Percentiles rank a stretch among this genome's conserved stretches.
phyloP scores from a whole-genome alignment of 768 basidiomycete species.

The Astraeus odoratus region DNA sequence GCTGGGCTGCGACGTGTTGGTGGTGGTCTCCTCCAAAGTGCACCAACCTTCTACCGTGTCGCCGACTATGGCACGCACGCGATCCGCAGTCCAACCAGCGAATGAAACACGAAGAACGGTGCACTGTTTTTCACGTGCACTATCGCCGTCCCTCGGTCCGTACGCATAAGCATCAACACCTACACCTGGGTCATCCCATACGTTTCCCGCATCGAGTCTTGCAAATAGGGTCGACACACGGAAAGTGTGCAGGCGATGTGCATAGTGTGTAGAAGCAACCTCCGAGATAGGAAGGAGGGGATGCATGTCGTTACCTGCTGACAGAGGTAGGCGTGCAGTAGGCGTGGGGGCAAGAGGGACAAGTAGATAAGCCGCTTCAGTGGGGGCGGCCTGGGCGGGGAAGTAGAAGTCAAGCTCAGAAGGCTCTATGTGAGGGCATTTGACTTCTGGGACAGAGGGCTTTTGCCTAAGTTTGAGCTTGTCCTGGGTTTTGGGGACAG shows the following conservation, averaged over 20 bases:
- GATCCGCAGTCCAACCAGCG: constrained; percentile 61
- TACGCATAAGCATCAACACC: constrained; percentile 58
- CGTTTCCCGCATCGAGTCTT: constrained; percentile 59
- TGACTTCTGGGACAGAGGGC: constrained; percentile 2
- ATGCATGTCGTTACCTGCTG: constrained; percentile 16
- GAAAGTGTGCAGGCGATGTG: constrained; percentile 49
- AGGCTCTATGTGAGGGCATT: constrained; percentile 17
- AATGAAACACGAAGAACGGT: constrained; percentile 66
- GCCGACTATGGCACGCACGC: constrained; percentile 63
- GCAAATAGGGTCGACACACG: constrained; percentile 65
- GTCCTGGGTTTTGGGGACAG: constrained; percentile 18
- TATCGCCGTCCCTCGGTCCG: constrained; percentile 30
- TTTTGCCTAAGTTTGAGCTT: constrained; percentile 22
- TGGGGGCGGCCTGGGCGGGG: constrained; percentile 25
- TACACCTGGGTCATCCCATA: constrained; percentile 48
- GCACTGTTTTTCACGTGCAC: constrained; percentile 43
- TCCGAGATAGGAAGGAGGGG: constrained; percentile 48
- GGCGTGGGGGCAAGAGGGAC: constrained; percentile 76
- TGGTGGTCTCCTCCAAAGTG: constrained; percentile 49
- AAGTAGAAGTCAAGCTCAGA: constrained; percentile 60
- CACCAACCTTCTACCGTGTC: constrained; percentile 74
- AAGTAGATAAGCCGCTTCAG: constrained; percentile 59
- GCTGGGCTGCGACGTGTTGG: constrained; percentile 4
- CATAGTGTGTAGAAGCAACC: constrained; percentile 44
- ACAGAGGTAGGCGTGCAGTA: constrained; percentile 56